Conservation (phyloP, 108 stramenopile species). For the Fistulifera pelliculosa region DNA sequence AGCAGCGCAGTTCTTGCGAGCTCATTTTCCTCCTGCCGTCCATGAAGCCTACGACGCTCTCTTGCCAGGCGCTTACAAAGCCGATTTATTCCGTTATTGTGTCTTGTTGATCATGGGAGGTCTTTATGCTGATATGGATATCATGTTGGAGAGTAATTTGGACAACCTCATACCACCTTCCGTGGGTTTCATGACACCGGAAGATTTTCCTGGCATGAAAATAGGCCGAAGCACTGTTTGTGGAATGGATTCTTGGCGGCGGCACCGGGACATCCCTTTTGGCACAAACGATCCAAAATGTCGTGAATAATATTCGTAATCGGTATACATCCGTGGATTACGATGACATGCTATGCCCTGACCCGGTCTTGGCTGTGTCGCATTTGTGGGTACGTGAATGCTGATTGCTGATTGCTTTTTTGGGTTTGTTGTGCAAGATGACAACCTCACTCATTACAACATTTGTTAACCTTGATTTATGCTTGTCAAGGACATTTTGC, state of each 20-base stretch:
- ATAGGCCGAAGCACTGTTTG: constrained; percentile 21
- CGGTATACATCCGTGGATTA: constrained; percentile 59
- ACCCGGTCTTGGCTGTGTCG: constrained; percentile 9
- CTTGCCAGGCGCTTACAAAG: constrained; percentile 43
- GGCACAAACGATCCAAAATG: constrained; percentile 34
- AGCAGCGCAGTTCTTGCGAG: constrained; percentile 22
- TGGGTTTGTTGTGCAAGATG: too few species aligned
- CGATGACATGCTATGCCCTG: constrained; percentile 53
- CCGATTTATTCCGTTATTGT: constrained; percentile 65
- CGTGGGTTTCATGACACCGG: constrained; percentile 49
- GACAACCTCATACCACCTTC: constrained; percentile 38
- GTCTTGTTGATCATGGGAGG: constrained; percentile 56
- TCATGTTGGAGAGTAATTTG: constrained; percentile 51
- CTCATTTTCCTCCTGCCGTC: constrained; percentile 30
- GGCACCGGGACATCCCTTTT: constrained; percentile 57
- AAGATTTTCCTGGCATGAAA: constrained; percentile 38
- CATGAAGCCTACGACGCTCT: constrained; percentile 26
- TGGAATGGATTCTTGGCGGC: constrained; percentile 63
- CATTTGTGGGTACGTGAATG: constrained; percentile 18
- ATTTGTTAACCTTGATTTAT: constrained; percentile 11
- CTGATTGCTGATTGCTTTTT: too few species aligned
- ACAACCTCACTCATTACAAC: not conserved
- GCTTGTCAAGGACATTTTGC: constrained; percentile 30
- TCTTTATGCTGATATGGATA: constrained; percentile 60
- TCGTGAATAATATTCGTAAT: constrained; percentile 63